These are phyloP conservation scores for Pseudozyma flocculosa DNA, from an alignment of 1,284 basidiomycete species.

Conservation along the genomic window DNA sequence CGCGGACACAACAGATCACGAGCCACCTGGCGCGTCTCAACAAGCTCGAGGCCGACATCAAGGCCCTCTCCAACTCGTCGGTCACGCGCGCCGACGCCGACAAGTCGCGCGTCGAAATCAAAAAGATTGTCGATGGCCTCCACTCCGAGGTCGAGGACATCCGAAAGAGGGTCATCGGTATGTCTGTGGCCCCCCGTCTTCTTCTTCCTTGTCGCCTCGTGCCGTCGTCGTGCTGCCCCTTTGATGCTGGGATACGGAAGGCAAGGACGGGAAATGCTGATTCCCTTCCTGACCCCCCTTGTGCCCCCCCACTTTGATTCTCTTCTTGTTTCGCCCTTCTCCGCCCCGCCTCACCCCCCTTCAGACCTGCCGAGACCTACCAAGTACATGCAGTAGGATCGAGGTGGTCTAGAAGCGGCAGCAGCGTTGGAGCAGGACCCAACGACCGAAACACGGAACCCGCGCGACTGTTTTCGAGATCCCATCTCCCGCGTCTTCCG, in stretches of 20 bases:
- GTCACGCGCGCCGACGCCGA: conserved; percentile 24
- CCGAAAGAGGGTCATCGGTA: conserved; percentile 32
- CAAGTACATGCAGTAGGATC: conserved; percentile 40
- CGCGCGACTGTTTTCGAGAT: no score
- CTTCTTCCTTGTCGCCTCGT: no score
- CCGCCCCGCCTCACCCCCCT: no score
- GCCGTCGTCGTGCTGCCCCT: no score
- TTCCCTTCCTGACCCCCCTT: not conserved
- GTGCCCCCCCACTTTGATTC: not conserved
- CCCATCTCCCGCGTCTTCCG: no score
- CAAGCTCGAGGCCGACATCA: conserved; percentile 39
- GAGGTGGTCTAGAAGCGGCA: no score
- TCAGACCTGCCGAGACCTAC: conserved; percentile 31
- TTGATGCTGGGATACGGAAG: no score
- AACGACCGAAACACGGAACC: no score
- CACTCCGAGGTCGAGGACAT: conserved; percentile 35
- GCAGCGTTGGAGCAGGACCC: no score
- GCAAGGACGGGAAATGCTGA: no score
- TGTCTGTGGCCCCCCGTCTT: no score
- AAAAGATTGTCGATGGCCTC: conserved; percentile 38
- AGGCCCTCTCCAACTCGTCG: conserved; percentile 18
- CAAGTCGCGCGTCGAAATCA: conserved; percentile 23
- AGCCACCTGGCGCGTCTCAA: conserved; percentile 27
- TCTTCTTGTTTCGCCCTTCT: not conserved
- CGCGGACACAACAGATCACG: conserved; percentile 20